These are phyloP conservation scores for Cadophora malorum DNA, from an alignment of 2,329 filamentous ascomycete species.

Conservation along the genomic window DNA sequence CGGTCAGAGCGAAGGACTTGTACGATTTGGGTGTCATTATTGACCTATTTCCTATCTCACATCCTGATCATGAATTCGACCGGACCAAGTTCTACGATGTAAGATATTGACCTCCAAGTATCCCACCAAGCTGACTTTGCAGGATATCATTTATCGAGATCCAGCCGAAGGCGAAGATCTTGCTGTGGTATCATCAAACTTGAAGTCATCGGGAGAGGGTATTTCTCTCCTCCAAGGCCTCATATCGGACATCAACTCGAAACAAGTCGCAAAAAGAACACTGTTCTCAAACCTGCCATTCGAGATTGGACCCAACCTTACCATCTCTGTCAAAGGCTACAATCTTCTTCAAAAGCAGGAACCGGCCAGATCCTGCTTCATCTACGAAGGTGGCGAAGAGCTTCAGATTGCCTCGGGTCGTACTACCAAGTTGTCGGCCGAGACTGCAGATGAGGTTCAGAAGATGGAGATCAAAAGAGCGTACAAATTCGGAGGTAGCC, in stretches of 20 bases:
- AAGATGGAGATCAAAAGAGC: constrained; percentile 86
- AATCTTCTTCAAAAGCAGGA: constrained; percentile 85
- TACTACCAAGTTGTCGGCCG: constrained; percentile 78
- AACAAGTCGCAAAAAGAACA: constrained; percentile 82
- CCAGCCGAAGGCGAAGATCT: constrained; percentile 73
- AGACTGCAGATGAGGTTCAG: constrained; percentile 77
- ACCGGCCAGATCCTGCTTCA: constrained; percentile 81
- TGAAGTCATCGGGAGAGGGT: constrained; percentile 74
- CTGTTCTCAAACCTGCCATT: constrained; percentile 87
- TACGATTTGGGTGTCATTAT: constrained; percentile 93
- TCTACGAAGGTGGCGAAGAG: constrained; percentile 87
- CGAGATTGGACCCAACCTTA: constrained; percentile 83
- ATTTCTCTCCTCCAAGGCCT: constrained; percentile 80
- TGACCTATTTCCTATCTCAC: constrained; percentile 89
- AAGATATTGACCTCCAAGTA: constrained; percentile 42
- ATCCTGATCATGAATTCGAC: constrained; percentile 74
- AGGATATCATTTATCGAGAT: constrained; percentile 91
- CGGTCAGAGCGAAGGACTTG: constrained; percentile 89
- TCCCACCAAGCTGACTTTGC: constrained; percentile 32
- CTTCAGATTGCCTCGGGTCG: constrained; percentile 79
- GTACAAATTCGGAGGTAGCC: constrained; percentile 94
- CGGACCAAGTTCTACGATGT: constrained; percentile 90
- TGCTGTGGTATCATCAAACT: constrained; percentile 57
- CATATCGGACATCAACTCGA: constrained; percentile 88
- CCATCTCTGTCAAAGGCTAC: constrained; percentile 92